These are phyloP conservation scores for Russula foetens DNA, from an alignment of 768 basidiomycete genomes.

Conservation along the genomic window DNA sequence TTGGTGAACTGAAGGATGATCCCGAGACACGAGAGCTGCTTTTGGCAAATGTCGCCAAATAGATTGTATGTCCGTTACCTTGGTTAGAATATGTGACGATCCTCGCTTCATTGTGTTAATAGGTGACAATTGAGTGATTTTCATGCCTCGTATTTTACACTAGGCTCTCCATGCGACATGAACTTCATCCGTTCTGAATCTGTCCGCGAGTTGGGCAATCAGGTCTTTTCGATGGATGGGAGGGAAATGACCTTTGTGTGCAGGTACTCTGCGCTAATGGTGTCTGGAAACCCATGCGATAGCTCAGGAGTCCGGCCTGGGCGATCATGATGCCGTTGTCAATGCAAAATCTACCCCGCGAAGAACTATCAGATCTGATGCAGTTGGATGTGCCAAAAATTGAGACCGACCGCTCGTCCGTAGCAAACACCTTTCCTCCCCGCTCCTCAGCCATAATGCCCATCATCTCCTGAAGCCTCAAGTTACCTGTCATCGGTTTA, in stretches of 20 bases:
- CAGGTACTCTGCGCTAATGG: slow-evolving; percentile 74
- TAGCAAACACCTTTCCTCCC: slow-evolving; percentile 84
- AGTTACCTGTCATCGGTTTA: slow-evolving; percentile 54
- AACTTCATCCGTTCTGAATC: slow-evolving; percentile 93
- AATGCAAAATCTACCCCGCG: slow-evolving; percentile 68
- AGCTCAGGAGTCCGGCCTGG: slow-evolving; percentile 88
- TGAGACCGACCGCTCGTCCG: slow-evolving; percentile 74
- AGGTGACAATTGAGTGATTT: neutral
- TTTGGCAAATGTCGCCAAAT: slow-evolving; percentile 37
- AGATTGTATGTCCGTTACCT: neutral
- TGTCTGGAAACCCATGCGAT: slow-evolving; percentile 83
- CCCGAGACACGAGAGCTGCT: slow-evolving; percentile 44
- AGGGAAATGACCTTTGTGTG: slow-evolving; percentile 69
- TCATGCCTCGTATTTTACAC: slow-evolving; percentile 11
- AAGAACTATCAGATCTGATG: neutral
- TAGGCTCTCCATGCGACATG: slow-evolving; percentile 81
- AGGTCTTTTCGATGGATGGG: neutral
- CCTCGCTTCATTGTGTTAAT: neutral
- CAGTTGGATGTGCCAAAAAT: neutral
- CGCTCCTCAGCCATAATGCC: slow-evolving; percentile 91
- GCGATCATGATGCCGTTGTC: slow-evolving; percentile 99
- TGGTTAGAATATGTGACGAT: neutral
- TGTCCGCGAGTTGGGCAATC: slow-evolving; percentile 26
- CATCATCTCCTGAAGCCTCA: slow-evolving; percentile 98
- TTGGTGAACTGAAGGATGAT: slow-evolving; percentile 39